phyloP scores from a whole-genome alignment of 306 rosid genomes.

The Prunus campanulata region DNA sequence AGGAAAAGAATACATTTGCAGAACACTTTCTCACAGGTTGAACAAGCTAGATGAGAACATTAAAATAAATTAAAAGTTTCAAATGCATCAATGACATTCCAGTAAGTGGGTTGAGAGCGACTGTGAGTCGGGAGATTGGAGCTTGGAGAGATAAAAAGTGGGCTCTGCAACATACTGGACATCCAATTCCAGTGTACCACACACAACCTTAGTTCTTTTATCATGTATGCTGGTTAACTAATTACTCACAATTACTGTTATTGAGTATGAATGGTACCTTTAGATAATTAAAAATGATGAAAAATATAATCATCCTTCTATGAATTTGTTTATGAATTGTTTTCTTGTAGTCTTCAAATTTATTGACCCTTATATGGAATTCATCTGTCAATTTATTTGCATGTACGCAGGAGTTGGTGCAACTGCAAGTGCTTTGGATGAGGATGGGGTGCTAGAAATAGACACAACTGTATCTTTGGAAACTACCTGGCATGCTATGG shows the following conservation, averaged over 20 bases:
- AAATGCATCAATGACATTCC: neutral
- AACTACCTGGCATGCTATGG: slow-evolving; percentile 94
- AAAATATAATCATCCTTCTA: neutral
- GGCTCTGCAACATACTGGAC: neutral
- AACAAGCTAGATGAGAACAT: no score
- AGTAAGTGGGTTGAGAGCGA: neutral
- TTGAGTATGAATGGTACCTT: neutral
- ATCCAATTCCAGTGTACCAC: neutral
- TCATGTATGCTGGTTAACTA: neutral
- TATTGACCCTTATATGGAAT: neutral
- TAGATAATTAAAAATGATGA: neutral
- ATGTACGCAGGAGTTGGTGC: slow-evolving; percentile 72
- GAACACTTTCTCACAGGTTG: no score
- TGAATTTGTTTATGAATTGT: neutral
- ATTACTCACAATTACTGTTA: neutral
- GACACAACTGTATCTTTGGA: slow-evolving; percentile 82
- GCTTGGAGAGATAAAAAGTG: neutral
- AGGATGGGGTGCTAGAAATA: slow-evolving; percentile 80
- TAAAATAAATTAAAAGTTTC: no score
- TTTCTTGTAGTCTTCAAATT: neutral
- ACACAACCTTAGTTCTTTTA: neutral
- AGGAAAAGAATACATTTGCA: no score
- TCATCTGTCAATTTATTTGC: neutral
- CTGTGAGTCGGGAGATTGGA: neutral
- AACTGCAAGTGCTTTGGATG: slow-evolving; percentile 76